Evolutionary conservation across 257 asterid genomes (phyloP).

Genomic region (Linaria vulgaris): DNA sequence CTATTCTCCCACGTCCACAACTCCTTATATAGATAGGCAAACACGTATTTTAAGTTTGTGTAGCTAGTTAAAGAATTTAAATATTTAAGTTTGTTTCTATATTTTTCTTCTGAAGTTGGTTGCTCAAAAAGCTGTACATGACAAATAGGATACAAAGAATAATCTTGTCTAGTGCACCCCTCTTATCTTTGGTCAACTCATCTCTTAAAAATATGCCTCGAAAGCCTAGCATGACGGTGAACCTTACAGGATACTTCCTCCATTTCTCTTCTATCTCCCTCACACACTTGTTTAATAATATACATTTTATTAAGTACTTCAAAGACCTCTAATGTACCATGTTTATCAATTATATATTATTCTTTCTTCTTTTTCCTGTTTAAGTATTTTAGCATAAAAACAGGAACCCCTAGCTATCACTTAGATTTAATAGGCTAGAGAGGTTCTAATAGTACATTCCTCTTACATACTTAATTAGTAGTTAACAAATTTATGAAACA

Average conservation of each 20-base stretch:
- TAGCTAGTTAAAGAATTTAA: slow-evolving; percentile 38
- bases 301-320: slow-evolving; percentile 28
- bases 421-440: slow-evolving; percentile 32
- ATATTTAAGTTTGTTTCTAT: slow-evolving; percentile 24
- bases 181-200: slow-evolving; percentile 61
- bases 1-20: slow-evolving; percentile 40
- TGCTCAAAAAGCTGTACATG: slow-evolving; percentile 55
- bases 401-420: slow-evolving; percentile 20
- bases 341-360: slow-evolving; percentile 22
- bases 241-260: slow-evolving; percentile 62
- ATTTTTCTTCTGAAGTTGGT: slow-evolving; percentile 52
- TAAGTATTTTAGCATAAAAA: slow-evolving; percentile 2
- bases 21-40: slow-evolving; percentile 69
- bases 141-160: slow-evolving; percentile 36
- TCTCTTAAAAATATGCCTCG: slow-evolving; percentile 29
- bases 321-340: slow-evolving; percentile 30
- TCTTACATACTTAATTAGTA: slow-evolving; percentile 16
- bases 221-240: slow-evolving; percentile 68
- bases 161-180: slow-evolving; percentile 36
- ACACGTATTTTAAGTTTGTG: no score
- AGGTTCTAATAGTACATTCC: slow-evolving; percentile 19
- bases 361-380: not conserved
- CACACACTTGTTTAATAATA: slow-evolving; percentile 14
- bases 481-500: slow-evolving; percentile 37
- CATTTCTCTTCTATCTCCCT: slow-evolving; percentile 22